phyloP scores from a whole-genome alignment of 2,329 filamentous ascomycete genomes.

The Neonectria punicea region DNA sequence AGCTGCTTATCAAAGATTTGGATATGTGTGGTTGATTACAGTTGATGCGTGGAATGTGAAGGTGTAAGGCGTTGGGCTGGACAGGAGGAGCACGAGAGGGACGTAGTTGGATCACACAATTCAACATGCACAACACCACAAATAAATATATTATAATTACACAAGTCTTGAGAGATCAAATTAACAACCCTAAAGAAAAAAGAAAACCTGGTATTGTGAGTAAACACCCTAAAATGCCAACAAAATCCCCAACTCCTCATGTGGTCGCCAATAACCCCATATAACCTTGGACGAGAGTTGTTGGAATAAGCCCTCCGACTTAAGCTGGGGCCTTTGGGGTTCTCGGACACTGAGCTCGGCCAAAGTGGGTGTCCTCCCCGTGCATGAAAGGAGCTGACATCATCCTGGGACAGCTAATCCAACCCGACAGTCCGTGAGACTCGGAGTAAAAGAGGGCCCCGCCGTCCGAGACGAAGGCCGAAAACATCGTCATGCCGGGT shows the following conservation, averaged over 20 bases:
- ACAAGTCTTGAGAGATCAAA: no score
- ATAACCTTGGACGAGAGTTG: neutral
- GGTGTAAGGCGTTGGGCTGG: neutral
- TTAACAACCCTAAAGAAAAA: no score
- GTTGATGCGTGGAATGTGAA: neutral
- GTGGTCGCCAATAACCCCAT: neutral
- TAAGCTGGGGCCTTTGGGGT: slow-evolving; percentile 12
- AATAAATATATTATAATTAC: neutral
- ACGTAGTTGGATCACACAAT: neutral
- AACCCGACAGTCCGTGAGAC: neutral
- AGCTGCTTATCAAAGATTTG: neutral
- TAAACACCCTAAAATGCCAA: no score
- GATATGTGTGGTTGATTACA: neutral
- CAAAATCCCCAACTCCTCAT: neutral
- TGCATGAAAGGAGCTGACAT: neutral
- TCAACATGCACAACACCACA: neutral
- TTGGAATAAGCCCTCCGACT: neutral
- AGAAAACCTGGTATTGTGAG: no score
- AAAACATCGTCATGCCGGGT: slow-evolving; percentile 3
- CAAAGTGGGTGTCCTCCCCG: neutral
- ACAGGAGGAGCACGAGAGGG: neutral
- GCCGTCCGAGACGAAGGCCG: slow-evolving; percentile 20
- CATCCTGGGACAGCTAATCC: neutral
- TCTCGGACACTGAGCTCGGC: slow-evolving; percentile 6
- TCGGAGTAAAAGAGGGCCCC: slow-evolving; percentile 18